phyloP scores from a whole-genome alignment of 2,329 filamentous ascomycete species.

The Apiospora pterosperma region DNA sequence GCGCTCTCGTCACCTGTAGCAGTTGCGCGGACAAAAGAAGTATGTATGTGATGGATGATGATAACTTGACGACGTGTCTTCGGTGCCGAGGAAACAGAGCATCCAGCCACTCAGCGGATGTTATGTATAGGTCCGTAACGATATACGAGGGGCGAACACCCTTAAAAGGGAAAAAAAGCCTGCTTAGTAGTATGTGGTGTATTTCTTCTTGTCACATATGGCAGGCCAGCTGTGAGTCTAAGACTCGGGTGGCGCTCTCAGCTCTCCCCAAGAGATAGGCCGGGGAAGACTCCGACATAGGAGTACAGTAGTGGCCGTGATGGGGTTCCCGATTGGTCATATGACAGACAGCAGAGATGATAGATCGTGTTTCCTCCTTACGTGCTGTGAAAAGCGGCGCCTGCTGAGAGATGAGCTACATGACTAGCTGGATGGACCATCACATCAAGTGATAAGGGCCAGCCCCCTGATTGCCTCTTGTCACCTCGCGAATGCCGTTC shows the following conservation, averaged over 20 bases:
- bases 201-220: background rate
- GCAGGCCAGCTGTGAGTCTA: background rate
- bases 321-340: background rate
- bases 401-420: background rate
- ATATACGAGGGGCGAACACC: background rate
- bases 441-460: background rate
- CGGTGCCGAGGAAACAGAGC: background rate
- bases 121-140: background rate
- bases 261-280: background rate
- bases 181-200: background rate
- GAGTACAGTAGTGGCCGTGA: background rate
- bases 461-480: background rate
- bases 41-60: background rate
- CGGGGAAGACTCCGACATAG: slow-evolving; percentile 1
- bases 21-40: background rate
- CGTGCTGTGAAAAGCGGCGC: background rate
- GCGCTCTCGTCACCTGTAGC: background rate
- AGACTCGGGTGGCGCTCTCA: background rate
- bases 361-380: background rate
- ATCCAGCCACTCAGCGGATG: background rate
- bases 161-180: background rate
- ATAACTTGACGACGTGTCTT: background rate
- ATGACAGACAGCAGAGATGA: background rate
- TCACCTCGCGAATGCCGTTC: background rate
- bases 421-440: background rate